Evolutionary conservation across 345 rosid species (phyloP).

Genomic region (Citrus mangshanensis): DNA sequence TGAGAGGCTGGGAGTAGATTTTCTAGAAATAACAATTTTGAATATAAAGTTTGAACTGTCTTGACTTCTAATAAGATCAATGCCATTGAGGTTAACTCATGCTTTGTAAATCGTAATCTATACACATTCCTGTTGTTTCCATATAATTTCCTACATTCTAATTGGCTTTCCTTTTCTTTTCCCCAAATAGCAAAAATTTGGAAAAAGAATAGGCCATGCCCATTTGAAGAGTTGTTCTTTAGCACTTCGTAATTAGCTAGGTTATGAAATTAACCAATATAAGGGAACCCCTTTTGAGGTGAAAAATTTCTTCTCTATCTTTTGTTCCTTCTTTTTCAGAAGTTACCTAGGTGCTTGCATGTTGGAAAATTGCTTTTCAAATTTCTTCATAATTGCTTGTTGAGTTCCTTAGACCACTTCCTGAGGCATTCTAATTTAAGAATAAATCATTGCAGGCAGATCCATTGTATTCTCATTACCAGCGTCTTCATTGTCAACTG

Average conservation of each 20-base stretch:
- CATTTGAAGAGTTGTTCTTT: not conserved
- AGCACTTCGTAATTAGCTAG: not conserved
- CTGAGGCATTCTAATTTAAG: slow-evolving; percentile 6
- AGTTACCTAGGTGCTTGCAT: not conserved
- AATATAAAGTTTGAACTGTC: not conserved
- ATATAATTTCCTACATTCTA: not conserved
- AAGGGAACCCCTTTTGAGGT: not conserved
- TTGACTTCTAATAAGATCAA: not conserved
- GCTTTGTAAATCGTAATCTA: not conserved
- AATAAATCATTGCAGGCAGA: slow-evolving; percentile 50
- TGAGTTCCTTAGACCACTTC: not conserved
- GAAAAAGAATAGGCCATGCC: no score
- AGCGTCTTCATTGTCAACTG: slow-evolving; percentile 65
- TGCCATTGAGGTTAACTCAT: not conserved
- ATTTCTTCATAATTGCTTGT: not conserved
- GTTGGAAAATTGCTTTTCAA: not conserved
- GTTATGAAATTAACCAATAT: no score
- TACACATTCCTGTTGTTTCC: not conserved
- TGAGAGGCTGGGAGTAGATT: not conserved
- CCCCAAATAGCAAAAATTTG: no score
- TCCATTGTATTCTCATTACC: slow-evolving; percentile 64
- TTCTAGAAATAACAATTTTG: not conserved
- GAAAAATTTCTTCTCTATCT: not conserved
- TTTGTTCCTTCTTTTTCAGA: not conserved
- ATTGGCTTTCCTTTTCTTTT: not conserved